Base-by-base conservation (phyloP, 1,139 yeast genomes). In the Lodderomyces pseudojiufengensis region DNA sequence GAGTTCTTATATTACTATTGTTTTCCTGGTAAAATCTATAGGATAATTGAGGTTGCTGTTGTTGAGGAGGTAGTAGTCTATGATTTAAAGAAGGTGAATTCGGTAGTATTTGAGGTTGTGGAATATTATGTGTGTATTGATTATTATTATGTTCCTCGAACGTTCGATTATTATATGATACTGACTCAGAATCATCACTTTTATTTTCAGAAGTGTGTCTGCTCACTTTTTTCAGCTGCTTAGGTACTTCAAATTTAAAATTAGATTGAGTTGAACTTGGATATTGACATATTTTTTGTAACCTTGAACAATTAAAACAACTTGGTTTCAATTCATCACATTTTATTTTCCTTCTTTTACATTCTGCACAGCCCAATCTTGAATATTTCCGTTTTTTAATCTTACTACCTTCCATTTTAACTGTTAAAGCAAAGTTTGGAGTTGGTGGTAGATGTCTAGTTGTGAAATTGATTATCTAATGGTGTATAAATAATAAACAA, bases 281-380 rank as follows among this genome's bases (percentile, higher is more conserved):
- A 47, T 78, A 78, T 3, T 57, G 56, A 49, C 85, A 79, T 2
- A 47, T 47, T 46, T 77, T 75, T 24, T 61, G 63, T 15, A 77
- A 54, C 14, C 78, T 55, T 4, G 69, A 46, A 49, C 87, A 80
- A 43, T 77, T 57, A 33, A 41, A 31, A 41, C 65, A 60, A 29
- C 16, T 40, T 2, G 65, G 65, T 38, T 59, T 59, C 1, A 39
- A 42, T 39, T 60, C 65, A 43, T 59, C 65, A 44, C 65, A 78
- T 46, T 80, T 80, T 60, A 77, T 70, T 49, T 78, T 76, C 34
- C 85, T 59, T 33, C 79, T 55, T 50, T 78, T 78, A 54, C 87
- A 80, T 50, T 78, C 83, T 14, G 61, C 57, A 47, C 87, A 80
- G 3, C 86, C 87, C 27, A 73, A 74, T 32, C 83, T 58, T 32